These are phyloP conservation scores for Phytopythium mirpurense DNA, from an alignment of 352 stramenopile species.

Conservation along the genomic window DNA sequence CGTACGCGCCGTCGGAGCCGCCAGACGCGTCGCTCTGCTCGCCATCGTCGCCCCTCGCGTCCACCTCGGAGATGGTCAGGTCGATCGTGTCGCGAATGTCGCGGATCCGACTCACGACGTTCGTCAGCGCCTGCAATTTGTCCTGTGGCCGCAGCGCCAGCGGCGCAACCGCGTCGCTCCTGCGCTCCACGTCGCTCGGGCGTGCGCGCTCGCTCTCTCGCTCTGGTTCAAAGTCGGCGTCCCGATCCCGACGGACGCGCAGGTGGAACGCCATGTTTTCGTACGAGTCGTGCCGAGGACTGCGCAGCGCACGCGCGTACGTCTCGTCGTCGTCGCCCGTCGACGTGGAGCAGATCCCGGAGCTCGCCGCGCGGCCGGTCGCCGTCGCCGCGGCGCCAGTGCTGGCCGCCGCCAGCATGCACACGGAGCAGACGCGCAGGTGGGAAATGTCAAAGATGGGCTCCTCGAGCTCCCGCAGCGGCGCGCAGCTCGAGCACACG, in stretches of 20 bases:
- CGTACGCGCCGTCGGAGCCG: conserved; percentile 28
- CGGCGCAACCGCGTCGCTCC: conserved; percentile 11
- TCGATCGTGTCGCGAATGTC: conserved; percentile 67
- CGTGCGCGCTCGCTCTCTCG: conserved; percentile 22
- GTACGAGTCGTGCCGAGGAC: conserved; percentile 47
- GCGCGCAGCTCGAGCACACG: conserved; percentile 60
- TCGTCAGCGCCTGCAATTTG: conserved; percentile 43
- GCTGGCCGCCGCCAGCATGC: conserved; percentile 38
- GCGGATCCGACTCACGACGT: conserved; percentile 62
- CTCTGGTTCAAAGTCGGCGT: conserved; percentile 25
- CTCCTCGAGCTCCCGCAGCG: conserved; percentile 55
- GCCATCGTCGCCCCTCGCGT: conserved; percentile 12
- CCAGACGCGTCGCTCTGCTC: conserved; percentile 22
- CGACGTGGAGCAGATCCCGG: neutral
- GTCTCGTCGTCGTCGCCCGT: conserved; percentile 34
- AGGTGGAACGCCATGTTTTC: conserved; percentile 62
- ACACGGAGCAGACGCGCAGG: conserved; percentile 58
- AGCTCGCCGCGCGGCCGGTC: neutral
- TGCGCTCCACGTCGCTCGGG: conserved; percentile 7
- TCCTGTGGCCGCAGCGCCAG: conserved; percentile 28
- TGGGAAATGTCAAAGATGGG: conserved; percentile 65
- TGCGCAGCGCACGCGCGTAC: conserved; percentile 36
- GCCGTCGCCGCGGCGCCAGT: conserved; percentile 10
- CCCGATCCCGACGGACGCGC: conserved; percentile 41
- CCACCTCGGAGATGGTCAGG: conserved; percentile 49